phyloP scores from a whole-genome alignment of 2,329 filamentous ascomycete genomes.

The Phialocephala subalpina region DNA sequence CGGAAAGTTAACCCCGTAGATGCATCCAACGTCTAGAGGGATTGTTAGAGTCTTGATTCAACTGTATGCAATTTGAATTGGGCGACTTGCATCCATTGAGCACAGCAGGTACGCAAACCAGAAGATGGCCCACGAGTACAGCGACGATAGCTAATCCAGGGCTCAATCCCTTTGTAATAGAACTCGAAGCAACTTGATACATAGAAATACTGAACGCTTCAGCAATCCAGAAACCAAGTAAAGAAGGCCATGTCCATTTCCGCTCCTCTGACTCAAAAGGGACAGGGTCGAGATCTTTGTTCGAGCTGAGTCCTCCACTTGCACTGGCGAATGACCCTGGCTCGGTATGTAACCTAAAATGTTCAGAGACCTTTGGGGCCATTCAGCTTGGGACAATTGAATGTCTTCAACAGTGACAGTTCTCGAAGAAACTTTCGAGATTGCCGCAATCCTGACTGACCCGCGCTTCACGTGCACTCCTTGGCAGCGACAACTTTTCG shows the following conservation, averaged over 20 bases:
- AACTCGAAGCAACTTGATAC: constrained; percentile 39
- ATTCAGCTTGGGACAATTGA: constrained; percentile 16
- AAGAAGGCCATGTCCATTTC: constrained; percentile 37
- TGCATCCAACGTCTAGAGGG: constrained; percentile 53
- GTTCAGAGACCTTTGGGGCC: constrained; percentile 26
- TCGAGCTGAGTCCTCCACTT: constrained; percentile 28
- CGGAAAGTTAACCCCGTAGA: constrained; percentile 55
- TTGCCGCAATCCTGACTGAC: neutral
- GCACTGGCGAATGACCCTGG: constrained; percentile 30
- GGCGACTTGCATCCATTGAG: constrained; percentile 55
- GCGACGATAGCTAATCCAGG: constrained; percentile 35
- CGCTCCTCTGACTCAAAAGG: constrained; percentile 34
- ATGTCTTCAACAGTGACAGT: neutral
- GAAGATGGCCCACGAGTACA: constrained; percentile 65
- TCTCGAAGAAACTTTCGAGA: neutral
- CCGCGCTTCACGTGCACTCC: constrained; percentile 1
- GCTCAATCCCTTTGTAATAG: constrained; percentile 38
- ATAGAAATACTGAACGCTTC: constrained; percentile 40
- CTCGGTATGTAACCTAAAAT: constrained; percentile 29
- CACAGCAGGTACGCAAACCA: constrained; percentile 60
- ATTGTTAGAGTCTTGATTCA: too few species aligned
- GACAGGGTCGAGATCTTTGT: constrained; percentile 39
- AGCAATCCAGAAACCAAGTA: constrained; percentile 40
- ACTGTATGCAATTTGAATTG: too few species aligned
- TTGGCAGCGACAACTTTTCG: constrained; percentile 2